Percentiles rank a stretch among this genome's conserved stretches.
These are phyloP conservation scores for Penicillium vulpinum DNA, from an alignment of 2,329 filamentous ascomycete species.

Conservation along the genomic window DNA sequence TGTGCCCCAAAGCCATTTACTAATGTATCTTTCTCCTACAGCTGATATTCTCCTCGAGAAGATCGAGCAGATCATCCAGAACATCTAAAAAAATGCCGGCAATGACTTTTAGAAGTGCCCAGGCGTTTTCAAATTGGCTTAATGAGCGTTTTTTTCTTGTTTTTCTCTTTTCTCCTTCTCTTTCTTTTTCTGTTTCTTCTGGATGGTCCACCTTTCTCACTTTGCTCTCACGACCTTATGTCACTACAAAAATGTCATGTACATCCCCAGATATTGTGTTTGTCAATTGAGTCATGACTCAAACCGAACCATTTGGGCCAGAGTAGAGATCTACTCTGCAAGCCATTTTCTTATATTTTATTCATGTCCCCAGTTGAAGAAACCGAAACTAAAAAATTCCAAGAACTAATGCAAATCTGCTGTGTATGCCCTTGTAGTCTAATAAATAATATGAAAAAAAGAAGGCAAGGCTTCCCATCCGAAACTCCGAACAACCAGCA, in stretches of 20 bases:
- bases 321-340: neutral
- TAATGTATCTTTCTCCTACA: neutral
- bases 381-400: neutral
- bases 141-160: conserved; percentile 20
- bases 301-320: neutral
- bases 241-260: conserved; percentile 17
- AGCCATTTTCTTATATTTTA: neutral
- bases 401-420: conserved; percentile 8
- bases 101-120: conserved; percentile 5
- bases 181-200: conserved; percentile 9
- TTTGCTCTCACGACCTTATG: conserved; percentile 19
- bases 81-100: conserved; percentile 29
- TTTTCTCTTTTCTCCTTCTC: conserved; percentile 4
- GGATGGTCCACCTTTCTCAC: neutral
- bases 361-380: neutral
- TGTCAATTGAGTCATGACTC: conserved; percentile 13
- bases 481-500: conserved; percentile 21
- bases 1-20: neutral
- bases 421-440: conserved; percentile 11
- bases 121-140: conserved; percentile 20
- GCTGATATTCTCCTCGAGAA: conserved; percentile 76
- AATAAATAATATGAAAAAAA: conserved; percentile 18
- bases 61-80: conserved; percentile 70
- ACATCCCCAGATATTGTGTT: conserved; percentile 19
- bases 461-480: conserved; percentile 23